phyloP scores from a whole-genome alignment of 1,284 basidiomycete species.

The Sphagnurus paluster region DNA sequence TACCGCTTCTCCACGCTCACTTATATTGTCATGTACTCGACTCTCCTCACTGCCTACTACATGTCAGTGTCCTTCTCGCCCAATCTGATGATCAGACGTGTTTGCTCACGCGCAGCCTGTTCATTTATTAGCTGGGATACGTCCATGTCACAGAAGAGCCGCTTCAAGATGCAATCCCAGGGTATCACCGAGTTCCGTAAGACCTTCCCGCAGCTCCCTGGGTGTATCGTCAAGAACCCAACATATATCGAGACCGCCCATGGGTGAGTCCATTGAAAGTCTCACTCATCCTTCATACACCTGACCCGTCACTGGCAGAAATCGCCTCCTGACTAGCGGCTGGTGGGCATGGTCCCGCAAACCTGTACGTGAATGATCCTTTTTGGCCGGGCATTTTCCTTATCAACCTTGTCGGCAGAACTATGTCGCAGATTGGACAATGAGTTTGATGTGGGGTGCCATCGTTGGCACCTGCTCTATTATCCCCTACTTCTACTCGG shows the following conservation, averaged over 20 bases:
- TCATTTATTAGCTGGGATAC: constrained; percentile 81
- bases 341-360: constrained; percentile 93
- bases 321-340: constrained; percentile 82
- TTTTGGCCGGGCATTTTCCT: neutral
- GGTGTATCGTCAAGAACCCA: constrained; percentile 86
- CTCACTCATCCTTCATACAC: constrained; percentile 3
- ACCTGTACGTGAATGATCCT: constrained; percentile 53
- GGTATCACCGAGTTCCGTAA: constrained; percentile 85
- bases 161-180: constrained; percentile 96
- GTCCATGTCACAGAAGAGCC: constrained; percentile 95
- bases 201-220: constrained; percentile 93
- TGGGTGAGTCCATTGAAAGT: constrained; percentile 54
- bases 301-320: too few relatives aligned
- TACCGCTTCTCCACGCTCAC: constrained; percentile 85
- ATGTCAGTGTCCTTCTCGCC: constrained; percentile 53
- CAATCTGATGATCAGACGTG: constrained; percentile 4
- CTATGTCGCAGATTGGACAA: constrained; percentile 87
- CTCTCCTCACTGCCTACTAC: constrained; percentile 85
- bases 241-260: constrained; percentile 92
- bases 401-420: constrained; percentile 46
- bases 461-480: constrained; percentile 80
- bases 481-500: constrained; percentile 95
- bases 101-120: constrained; percentile 12
- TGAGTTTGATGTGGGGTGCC: constrained; percentile 90
- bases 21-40: constrained; percentile 72